Base-by-base conservation (phyloP, 257 asterid genomes). In the Ophiorrhiza pumila region DNA sequence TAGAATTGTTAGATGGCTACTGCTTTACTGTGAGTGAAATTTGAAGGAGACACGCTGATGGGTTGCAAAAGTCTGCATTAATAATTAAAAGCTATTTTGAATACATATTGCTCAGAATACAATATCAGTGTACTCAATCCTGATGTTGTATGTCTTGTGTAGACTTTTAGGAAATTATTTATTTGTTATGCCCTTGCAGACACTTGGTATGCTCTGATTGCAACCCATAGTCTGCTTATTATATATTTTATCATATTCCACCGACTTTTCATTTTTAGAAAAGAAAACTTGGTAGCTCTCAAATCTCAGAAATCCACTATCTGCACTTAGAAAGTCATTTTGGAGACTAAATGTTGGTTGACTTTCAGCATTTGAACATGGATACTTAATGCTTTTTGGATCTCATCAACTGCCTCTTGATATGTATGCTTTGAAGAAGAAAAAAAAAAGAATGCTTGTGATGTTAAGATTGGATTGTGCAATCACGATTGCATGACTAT, bases 301-400 rank as follows among this genome's bases (percentile, higher is more conserved):
- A 55, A 53, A 69, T 8, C 42, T 41, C 5, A 22, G 46, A 69
- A 53, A 53, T 69, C 74, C 57, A 7, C 41, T 37, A 53, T 53
- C 46, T 37, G 39, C 34, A 27, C 39, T 69, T 18, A 35, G 29
- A 12, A 69, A 53, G 53, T 35, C 53, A 18, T 42, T 42, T 69
- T 37, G 32, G n/a, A 22, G 65, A 23, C 7, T 23, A 32, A 10
- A 37, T 12, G 25, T 41, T 64, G 12, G 65, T 69, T 52, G 74
- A 53, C 68, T 52, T 49, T 68, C 35, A 23, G 32, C 17, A 22
- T 69, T 23, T n/a, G 18, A 32, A 10, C 7, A 69, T 14, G 61
- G n/a, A n/a, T n/a, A 27, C 50, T 1, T 20, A n/a, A 18, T 67
- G 7, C 9, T 46, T 15, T 29, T 60, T 43, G 32, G 71, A 22